Evolutionary conservation across 2,329 filamentous ascomycete genomes (phyloP), one percentile per base, ranked within the genome.

Genomic region (Phaeosphaeriaceae sp.): DNA sequence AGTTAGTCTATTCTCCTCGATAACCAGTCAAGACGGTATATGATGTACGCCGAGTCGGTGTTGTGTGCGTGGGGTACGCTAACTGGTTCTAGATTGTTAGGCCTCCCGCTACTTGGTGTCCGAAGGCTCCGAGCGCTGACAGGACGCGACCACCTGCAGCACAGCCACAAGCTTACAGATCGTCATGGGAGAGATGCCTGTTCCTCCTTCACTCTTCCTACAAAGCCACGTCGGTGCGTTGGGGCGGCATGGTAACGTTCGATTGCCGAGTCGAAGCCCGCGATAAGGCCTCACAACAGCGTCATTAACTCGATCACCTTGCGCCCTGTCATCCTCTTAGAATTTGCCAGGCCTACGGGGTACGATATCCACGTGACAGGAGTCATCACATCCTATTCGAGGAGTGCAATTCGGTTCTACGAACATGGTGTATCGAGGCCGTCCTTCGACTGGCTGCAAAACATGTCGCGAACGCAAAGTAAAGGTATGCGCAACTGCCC

Each of bases 381-480:
- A 15, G 13, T 40, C 35, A 13, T 35, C 13, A 40, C 35, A n/a
- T n/a, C 17, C 3, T n/a, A 6, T n/a, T 35, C 17, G 4, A 13
- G 15, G 17, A 9, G 26, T 28, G 26, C 26, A 28, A 5, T 5
- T 4, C 26, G 9, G 15, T 40, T 17, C 35, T 40, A 5, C 6
- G 35, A 67, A 15, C 19, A 77, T 77, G 74, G 73, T 77, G 2
- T 77, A 76, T 54, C 66, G 74, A 19, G 74, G 74, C 8, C 68
- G 66, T 19, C 74, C 74, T 1, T 75, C 72, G 9, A 75, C 71
- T 13, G 74, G 73, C 6, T 76, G 74, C 52, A 67, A 67, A 49
- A 74, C 64, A 50, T 80, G 78, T 63, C 72, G 78, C n/a, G 71
- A 78, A 51, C 73, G 78, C 49, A 80, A 79, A 59, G 72, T 79